phyloP scores from a whole-genome alignment of 768 basidiomycete genomes.

The Lactarius indigo region DNA sequence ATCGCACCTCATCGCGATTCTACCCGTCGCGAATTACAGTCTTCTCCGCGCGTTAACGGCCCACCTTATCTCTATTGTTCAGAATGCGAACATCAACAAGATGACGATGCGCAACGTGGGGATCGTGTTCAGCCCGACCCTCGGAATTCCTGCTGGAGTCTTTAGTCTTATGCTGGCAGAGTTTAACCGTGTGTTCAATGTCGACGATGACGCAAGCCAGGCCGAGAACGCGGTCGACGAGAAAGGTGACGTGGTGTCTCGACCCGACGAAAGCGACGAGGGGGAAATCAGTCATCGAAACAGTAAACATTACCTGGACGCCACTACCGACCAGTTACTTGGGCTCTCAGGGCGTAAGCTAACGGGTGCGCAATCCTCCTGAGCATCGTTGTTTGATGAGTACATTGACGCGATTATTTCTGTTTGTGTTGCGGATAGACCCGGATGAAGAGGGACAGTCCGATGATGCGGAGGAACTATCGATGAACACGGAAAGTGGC shows the following conservation, averaged over 20 bases:
- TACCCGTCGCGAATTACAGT: constrained; percentile 92
- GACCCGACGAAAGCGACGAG: constrained; percentile 21
- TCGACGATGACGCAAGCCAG: constrained; percentile 43
- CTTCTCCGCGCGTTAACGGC: constrained; percentile 91
- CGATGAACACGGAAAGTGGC: constrained; percentile 69
- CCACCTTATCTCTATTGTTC: constrained; percentile 91
- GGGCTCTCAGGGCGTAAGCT: constrained; percentile 71
- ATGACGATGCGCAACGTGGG: constrained; percentile 99
- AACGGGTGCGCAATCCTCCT: constrained; percentile 45
- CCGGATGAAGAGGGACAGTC: constrained; percentile 58
- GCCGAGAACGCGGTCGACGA: constrained; percentile 17
- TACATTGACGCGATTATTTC: constrained; percentile 27
- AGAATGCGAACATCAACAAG: constrained; percentile 87
- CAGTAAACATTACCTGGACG: constrained; percentile 78
- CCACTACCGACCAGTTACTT: constrained; percentile 78
- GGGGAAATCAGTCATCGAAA: constrained; percentile 63
- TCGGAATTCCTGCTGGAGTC: constrained; percentile 96
- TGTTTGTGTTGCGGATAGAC: constrained; percentile 31
- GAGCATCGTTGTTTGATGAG: not conserved
- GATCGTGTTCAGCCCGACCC: constrained; percentile 96
- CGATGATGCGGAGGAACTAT: constrained; percentile 65
- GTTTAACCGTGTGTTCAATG: constrained; percentile 92
- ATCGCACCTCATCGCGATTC: constrained; percentile 75
- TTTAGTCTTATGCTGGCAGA: constrained; percentile 93
- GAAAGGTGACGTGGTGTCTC: constrained; percentile 7